A percentile compares a stretch with the other conserved stretches of the same genome.
Conservation (phyloP, 139 green algal genomes). For the Coelastrella sp. region DNA sequence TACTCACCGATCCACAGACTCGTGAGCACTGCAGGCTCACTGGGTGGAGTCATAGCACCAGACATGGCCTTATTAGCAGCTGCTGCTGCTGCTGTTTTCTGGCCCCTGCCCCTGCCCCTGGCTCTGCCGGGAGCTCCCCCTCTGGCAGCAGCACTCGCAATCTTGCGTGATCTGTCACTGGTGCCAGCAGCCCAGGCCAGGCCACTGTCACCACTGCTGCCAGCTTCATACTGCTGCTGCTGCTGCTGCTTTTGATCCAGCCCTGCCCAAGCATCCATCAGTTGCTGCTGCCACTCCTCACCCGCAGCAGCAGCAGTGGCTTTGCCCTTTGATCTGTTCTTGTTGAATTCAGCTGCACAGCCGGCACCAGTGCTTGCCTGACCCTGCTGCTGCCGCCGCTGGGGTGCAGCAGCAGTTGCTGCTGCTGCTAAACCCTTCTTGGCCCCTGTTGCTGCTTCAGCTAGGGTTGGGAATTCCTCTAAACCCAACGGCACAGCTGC, state of each 20-base stretch:
- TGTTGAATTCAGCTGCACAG: not conserved
- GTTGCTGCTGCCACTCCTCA: conserved; percentile 9
- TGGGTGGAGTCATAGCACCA: not conserved
- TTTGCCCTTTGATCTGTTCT: not conserved
- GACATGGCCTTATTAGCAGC: not conserved
- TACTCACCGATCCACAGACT: conserved; percentile 19
- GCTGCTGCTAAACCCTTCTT: not conserved
- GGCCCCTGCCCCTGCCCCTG: not conserved
- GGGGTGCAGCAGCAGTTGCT: not conserved
- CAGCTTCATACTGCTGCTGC: not conserved
- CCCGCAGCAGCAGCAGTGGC: not conserved
- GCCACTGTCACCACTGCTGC: not conserved
- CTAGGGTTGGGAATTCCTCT: conserved; percentile 33
- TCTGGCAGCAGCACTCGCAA: not conserved
- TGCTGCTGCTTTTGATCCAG: not conserved
- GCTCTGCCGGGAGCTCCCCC: not conserved
- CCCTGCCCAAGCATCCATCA: not conserved
- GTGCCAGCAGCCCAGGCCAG: not conserved
- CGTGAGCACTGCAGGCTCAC: not conserved
- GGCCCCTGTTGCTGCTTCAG: conserved; percentile 15
- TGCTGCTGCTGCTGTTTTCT: conserved; percentile 25
- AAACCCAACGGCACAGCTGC: not conserved
- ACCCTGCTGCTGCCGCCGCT: not conserved
- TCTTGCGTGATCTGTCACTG: not conserved
- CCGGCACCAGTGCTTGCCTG: not conserved